A percentile compares a stretch with the other conserved stretches of the same genome.
phyloP scores from a whole-genome alignment of 495 filamentous ascomycete species.

The Aspergillus steynii region DNA sequence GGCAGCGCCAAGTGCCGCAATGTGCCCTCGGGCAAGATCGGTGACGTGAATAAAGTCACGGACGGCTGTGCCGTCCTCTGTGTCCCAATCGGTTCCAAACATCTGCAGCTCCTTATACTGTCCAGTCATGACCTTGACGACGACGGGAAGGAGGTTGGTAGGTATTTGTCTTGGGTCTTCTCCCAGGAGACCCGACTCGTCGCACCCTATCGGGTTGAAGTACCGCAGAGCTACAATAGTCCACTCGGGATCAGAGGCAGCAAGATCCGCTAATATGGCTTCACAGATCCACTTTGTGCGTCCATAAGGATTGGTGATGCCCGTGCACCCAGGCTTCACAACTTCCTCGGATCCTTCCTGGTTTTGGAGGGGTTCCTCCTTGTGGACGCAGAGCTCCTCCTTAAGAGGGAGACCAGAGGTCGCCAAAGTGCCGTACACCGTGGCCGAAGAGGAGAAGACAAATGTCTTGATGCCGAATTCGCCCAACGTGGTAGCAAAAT shows the following conservation, averaged over 20 bases:
- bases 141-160: slow-evolving; percentile 64
- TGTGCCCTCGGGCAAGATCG: slow-evolving; percentile 68
- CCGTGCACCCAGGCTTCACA: slow-evolving; percentile 46
- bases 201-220: slow-evolving; percentile 69
- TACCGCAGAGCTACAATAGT: slow-evolving; percentile 63
- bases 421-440: slow-evolving; percentile 61
- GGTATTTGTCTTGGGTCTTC: slow-evolving; percentile 63
- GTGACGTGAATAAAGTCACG: slow-evolving; percentile 62
- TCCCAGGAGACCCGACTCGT: slow-evolving; percentile 63
- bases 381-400: slow-evolving; percentile 62
- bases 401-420: slow-evolving; percentile 54
- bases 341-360: slow-evolving; percentile 29
- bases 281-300: slow-evolving; percentile 68
- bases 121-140: slow-evolving; percentile 60
- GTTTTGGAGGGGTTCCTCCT: slow-evolving; percentile 38
- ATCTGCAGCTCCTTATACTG: slow-evolving; percentile 53
- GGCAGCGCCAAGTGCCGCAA: slow-evolving; percentile 53
- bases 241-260: slow-evolving; percentile 58
- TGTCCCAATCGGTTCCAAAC: slow-evolving; percentile 65
- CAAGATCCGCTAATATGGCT: slow-evolving; percentile 63
- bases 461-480: slow-evolving; percentile 64
- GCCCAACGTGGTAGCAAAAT: slow-evolving; percentile 54
- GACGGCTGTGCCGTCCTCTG: slow-evolving; percentile 60
- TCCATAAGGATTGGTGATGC: slow-evolving; percentile 65
- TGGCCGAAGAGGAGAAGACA: slow-evolving; percentile 67